phyloP scores from a whole-genome alignment of 2,329 filamentous ascomycete species.

The Ilyonectria destructans region DNA sequence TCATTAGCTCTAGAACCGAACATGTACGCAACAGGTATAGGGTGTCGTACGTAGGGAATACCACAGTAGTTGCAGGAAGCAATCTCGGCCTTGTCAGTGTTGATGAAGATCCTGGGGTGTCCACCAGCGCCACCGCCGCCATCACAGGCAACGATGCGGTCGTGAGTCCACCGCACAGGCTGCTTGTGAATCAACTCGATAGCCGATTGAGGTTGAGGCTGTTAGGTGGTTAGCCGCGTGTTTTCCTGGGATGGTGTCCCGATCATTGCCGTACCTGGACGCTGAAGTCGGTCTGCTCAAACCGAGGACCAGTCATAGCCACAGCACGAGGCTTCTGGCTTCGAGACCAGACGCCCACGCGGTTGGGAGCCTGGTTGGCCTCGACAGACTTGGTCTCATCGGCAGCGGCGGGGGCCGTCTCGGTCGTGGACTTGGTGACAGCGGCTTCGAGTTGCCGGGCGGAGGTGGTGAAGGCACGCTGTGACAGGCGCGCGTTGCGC shows the following conservation, averaged over 20 bases:
- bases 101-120: constrained; percentile 97
- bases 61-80: constrained; percentile 93
- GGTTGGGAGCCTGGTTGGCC: constrained; percentile 88
- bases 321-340: constrained; percentile 86
- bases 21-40: neutral
- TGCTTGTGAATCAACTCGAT: constrained; percentile 98
- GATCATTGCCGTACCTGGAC: constrained; percentile 78
- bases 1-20: constrained; percentile 26
- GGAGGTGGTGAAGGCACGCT: constrained; percentile 66
- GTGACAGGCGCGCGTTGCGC: constrained; percentile 61
- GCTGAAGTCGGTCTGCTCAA: constrained; percentile 97
- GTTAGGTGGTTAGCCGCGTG: constrained; percentile 44
- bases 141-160: constrained; percentile 87
- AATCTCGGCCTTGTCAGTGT: constrained; percentile 97
- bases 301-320: constrained; percentile 94
- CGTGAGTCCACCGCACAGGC: constrained; percentile 92
- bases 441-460: constrained; percentile 64
- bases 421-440: constrained; percentile 56
- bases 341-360: constrained; percentile 83
- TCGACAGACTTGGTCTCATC: constrained; percentile 63
- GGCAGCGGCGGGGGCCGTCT: constrained; percentile 61
- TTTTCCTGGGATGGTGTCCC: constrained; percentile 17
- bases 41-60: constrained; percentile 85
- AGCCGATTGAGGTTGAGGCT: constrained; percentile 92
- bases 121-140: constrained; percentile 92